These are phyloP conservation scores for Candolleomyces efflorescens DNA, from an alignment of 768 basidiomycete genomes.

Conservation along the genomic window DNA sequence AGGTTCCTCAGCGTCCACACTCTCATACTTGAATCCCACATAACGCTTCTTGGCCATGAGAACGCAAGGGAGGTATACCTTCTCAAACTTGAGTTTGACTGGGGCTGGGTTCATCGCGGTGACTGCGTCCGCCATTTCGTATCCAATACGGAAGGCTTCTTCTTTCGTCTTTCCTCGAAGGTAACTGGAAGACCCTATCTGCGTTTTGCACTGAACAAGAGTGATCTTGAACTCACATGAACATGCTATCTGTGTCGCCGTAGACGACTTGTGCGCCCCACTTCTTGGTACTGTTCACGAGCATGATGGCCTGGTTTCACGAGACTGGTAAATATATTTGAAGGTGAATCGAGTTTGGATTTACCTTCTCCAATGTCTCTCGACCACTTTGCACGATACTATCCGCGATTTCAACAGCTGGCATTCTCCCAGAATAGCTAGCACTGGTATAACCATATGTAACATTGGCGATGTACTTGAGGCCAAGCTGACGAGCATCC, in stretches of 20 bases:
- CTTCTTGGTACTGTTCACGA: conserved; percentile 70
- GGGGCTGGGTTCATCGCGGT: conserved; percentile 87
- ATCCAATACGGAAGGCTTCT: conserved; percentile 88
- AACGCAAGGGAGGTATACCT: conserved; percentile 95
- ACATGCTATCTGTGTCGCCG: conserved; percentile 96
- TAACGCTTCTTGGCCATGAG: conserved; percentile 99
- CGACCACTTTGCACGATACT: conserved; percentile 96
- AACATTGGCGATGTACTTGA: conserved; percentile 93
- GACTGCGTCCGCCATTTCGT: conserved; percentile 87
- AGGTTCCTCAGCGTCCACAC: conserved; percentile 71
- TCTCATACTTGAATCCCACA: conserved; percentile 95
- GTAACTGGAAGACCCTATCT: conserved; percentile 34
- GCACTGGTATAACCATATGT: conserved; percentile 97
- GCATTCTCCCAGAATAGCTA: conserved; percentile 95
- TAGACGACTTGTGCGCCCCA: conserved; percentile 96
- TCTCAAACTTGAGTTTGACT: conserved; percentile 96
- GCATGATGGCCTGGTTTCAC: conserved; percentile 63
- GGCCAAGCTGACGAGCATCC: conserved; percentile 86
- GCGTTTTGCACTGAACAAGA: background rate
- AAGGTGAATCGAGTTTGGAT: conserved; percentile 5
- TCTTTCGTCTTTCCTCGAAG: conserved; percentile 89
- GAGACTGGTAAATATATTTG: background rate
- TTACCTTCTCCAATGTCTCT: conserved; percentile 90
- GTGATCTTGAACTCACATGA: conserved; percentile 48
- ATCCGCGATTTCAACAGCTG: conserved; percentile 96